Conservation (phyloP, 495 filamentous ascomycete species). For the Hypoxylon fragiforme region DNA sequence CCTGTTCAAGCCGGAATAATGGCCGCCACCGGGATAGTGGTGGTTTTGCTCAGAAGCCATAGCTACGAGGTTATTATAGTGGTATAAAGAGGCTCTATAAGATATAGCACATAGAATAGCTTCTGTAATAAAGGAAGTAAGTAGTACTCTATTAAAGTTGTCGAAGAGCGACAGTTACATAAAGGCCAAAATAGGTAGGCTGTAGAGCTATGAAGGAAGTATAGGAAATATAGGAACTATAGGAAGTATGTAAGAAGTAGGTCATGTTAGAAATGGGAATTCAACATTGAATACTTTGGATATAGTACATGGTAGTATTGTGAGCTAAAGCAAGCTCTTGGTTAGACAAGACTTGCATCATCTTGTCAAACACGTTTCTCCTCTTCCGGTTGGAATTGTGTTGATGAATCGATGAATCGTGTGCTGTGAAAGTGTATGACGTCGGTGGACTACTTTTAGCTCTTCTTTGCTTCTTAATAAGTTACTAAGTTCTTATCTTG, state of each 20-base stretch:
- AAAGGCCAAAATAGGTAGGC: too few species aligned
- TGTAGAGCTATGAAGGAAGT: neutral
- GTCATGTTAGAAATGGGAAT: constrained; percentile 2
- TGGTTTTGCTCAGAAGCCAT: constrained; percentile 39
- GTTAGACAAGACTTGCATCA: constrained; percentile 23
- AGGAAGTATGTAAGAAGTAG: too few species aligned
- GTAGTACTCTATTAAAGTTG: neutral
- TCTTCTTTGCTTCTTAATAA: constrained; percentile 7
- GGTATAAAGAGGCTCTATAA: neutral
- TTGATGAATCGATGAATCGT: constrained; percentile 35
- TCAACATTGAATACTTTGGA: neutral
- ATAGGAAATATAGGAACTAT: too few species aligned
- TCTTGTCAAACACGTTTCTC: constrained; percentile 14
- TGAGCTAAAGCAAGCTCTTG: constrained; percentile 6
- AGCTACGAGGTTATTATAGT: constrained; percentile 1
- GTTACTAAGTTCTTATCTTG: neutral
- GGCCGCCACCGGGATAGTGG: constrained; percentile 39
- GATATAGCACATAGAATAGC: constrained; percentile 9
- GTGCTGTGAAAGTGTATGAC: constrained; percentile 28
- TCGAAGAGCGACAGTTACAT: neutral
- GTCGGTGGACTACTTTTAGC: constrained; percentile 21
- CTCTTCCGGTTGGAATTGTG: constrained; percentile 23
- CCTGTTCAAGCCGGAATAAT: constrained; percentile 71
- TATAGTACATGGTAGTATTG: constrained; percentile 14
- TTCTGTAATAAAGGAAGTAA: constrained; percentile 3